A percentile compares a stretch with the other conserved stretches of the same genome.
phyloP scores from a whole-genome alignment of 169 alveolate genomes.

The Plasmodium cynomolgi region DNA sequence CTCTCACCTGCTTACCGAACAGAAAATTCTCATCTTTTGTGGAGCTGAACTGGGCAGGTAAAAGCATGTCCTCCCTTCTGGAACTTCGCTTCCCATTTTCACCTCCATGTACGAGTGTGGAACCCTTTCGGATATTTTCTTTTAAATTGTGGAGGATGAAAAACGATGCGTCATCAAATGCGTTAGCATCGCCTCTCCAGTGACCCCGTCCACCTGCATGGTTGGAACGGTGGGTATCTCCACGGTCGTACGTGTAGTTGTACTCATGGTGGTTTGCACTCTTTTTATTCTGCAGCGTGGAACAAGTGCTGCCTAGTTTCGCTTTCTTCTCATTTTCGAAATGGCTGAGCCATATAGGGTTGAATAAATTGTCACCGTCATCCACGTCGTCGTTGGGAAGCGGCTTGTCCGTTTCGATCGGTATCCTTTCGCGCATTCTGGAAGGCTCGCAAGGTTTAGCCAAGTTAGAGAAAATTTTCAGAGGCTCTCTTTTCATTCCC shows the following conservation, averaged over 20 bases:
- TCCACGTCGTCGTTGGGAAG: not conserved
- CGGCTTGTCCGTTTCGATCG: not conserved
- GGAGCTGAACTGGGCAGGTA: not conserved
- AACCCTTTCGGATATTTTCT: not conserved
- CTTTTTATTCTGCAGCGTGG: not conserved
- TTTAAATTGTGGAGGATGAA: not conserved
- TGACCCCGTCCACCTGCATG: not conserved
- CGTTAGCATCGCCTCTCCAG: not conserved
- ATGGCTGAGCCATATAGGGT: not conserved
- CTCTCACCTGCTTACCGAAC: not conserved
- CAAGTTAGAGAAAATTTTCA: too few species aligned
- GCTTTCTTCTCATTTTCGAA: not conserved
- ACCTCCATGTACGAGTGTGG: not conserved
- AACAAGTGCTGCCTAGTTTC: not conserved
- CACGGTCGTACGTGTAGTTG: not conserved
- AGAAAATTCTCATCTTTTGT: not conserved
- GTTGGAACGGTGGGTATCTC: not conserved
- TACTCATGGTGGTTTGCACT: not conserved
- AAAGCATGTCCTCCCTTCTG: not conserved
- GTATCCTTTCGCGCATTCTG: not conserved
- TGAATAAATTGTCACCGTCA: not conserved
- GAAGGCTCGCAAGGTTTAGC: not conserved
- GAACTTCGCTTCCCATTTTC: not conserved
- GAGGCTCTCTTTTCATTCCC: not conserved
- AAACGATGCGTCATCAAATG: not conserved